phyloP scores from a whole-genome alignment of 2,329 filamentous ascomycete genomes.

The Sporothrix mexicana region DNA sequence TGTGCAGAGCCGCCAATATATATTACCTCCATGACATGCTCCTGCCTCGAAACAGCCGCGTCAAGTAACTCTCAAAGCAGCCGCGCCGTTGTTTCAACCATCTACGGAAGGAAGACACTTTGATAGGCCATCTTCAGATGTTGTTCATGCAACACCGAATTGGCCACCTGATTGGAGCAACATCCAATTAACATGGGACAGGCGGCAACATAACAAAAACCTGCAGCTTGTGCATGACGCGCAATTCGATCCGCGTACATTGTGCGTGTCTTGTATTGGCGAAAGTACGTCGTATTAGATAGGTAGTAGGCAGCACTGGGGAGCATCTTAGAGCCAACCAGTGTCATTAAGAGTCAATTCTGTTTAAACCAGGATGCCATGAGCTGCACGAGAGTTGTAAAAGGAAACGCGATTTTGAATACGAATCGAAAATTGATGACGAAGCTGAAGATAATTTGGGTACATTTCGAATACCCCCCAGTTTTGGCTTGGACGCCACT shows the following conservation, averaged over 20 bases:
- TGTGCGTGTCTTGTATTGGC: neutral
- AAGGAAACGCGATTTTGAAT: neutral
- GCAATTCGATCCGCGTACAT: neutral
- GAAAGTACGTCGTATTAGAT: neutral
- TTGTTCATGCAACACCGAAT: neutral
- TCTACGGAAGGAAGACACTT: neutral
- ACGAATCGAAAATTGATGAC: too few relatives aligned
- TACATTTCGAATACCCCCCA: neutral
- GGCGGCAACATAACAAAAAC: neutral
- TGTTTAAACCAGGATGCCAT: neutral
- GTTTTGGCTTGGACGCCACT: neutral
- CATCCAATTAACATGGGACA: neutral
- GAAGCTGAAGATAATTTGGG: too few relatives aligned
- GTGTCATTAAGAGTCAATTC: neutral
- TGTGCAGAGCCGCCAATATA: too few relatives aligned
- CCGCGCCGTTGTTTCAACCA: neutral
- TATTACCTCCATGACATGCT: neutral
- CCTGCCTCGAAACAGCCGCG: neutral
- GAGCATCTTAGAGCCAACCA: neutral
- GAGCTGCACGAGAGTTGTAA: slow-evolving; percentile 5
- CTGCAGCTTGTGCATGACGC: slow-evolving; percentile 13
- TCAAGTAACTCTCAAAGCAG: neutral
- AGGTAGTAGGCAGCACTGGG: slow-evolving; percentile 8
- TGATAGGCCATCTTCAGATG: too few relatives aligned
- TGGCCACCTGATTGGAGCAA: neutral